Evolutionary conservation across 2,329 filamentous ascomycete species (phyloP).

Genomic region (Dothistroma pini): DNA sequence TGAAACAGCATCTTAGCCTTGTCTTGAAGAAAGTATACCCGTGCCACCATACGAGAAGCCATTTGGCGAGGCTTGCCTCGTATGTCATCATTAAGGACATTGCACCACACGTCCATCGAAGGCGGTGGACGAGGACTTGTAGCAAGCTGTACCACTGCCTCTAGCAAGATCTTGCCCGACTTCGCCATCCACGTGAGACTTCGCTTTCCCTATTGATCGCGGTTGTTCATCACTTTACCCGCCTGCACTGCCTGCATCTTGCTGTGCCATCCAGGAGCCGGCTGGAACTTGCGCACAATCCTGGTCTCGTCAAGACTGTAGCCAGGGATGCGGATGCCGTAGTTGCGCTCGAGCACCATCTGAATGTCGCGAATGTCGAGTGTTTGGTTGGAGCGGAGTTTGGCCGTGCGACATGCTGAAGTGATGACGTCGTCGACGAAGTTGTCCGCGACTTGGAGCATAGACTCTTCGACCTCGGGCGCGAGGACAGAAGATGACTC

Average conservation of each 20-base stretch:
- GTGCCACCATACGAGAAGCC: background rate
- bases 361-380: constrained; percentile 72
- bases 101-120: background rate
- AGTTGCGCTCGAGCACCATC: constrained; percentile 57
- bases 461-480: constrained; percentile 93
- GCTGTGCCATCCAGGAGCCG: constrained; percentile 81
- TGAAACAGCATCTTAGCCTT: background rate
- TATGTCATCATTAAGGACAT: background rate
- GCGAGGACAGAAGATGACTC: constrained; percentile 62
- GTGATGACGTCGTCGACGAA: constrained; percentile 92
- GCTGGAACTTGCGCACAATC: constrained; percentile 89
- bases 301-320: constrained; percentile 93
- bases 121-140: background rate
- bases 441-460: constrained; percentile 84
- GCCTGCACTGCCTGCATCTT: constrained; percentile 98
- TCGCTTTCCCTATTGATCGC: background rate
- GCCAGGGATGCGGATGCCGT: constrained; percentile 78
- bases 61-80: background rate
- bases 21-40: background rate
- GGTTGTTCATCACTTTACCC: constrained; percentile 63
- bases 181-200: background rate
- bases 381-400: constrained; percentile 84
- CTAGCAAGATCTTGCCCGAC: background rate
- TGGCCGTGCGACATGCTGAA: constrained; percentile 83
- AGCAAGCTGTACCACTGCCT: background rate